A percentile compares a stretch with the other conserved stretches of the same genome.
phyloP scores from a whole-genome alignment of 805 yeast species.

The Hyphopichia homilentoma region DNA sequence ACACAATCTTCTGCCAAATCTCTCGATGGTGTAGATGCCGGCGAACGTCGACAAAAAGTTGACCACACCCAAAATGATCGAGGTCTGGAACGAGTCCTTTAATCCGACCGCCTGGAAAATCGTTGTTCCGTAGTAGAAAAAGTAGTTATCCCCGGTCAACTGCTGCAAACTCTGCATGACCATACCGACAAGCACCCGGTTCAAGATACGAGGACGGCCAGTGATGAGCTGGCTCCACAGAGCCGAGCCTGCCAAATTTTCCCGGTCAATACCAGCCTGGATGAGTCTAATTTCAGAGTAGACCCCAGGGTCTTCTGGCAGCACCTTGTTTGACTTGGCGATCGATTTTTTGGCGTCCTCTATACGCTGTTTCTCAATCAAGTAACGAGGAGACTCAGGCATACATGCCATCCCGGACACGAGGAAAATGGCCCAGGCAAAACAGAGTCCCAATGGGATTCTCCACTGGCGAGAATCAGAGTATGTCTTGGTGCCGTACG shows the following conservation, averaged over 20 bases:
- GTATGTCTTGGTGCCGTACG: constrained; percentile 58
- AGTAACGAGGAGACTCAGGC: constrained; percentile 70
- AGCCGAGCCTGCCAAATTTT: constrained; percentile 59
- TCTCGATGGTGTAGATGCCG: constrained; percentile 48
- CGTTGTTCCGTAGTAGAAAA: constrained; percentile 60
- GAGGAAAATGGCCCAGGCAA: constrained; percentile 51
- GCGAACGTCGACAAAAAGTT: constrained; percentile 54
- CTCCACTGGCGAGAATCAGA: constrained; percentile 59
- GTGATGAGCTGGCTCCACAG: constrained; percentile 60
- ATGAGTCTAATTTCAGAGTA: constrained; percentile 51
- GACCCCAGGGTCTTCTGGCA: constrained; percentile 51
- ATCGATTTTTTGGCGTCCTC: constrained; percentile 55
- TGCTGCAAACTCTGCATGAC: constrained; percentile 59
- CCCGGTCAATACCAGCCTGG: constrained; percentile 60
- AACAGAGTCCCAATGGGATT: constrained; percentile 57
- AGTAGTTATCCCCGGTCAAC: constrained; percentile 58
- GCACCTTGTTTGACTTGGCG: constrained; percentile 55
- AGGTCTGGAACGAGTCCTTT: constrained; percentile 52
- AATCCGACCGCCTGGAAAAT: constrained; percentile 51
- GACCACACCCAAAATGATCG: constrained; percentile 51
- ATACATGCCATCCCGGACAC: constrained; percentile 50
- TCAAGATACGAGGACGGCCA: constrained; percentile 60
- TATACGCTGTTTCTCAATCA: constrained; percentile 45
- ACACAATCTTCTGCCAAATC: constrained; percentile 47
- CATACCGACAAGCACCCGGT: constrained; percentile 55